phyloP scores from a whole-genome alignment of 2,329 filamentous ascomycete genomes.

The Neurospora sp. region DNA sequence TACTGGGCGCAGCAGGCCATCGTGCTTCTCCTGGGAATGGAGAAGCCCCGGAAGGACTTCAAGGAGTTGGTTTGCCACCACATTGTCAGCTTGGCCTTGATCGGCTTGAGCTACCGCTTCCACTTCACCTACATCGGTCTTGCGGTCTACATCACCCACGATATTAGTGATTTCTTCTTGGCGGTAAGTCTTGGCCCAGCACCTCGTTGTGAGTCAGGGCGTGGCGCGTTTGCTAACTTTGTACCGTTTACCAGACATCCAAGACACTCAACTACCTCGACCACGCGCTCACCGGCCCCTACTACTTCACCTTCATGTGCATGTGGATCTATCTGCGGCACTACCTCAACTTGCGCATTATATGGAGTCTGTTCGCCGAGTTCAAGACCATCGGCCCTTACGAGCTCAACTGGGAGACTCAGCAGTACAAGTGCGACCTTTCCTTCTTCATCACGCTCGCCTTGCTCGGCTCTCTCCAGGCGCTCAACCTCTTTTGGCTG shows the following conservation, averaged over 20 bases:
- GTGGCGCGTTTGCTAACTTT: conserved; percentile 11
- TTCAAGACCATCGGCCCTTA: conserved; percentile 67
- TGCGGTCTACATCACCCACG: conserved; percentile 88
- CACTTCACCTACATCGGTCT: conserved; percentile 95
- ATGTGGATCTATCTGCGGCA: conserved; percentile 88
- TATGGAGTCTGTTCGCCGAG: conserved; percentile 65
- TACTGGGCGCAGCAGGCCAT: conserved; percentile 96
- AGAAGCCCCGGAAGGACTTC: conserved; percentile 92
- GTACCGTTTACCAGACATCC: conserved; percentile 50
- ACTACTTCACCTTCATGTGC: conserved; percentile 72
- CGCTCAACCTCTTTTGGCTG: conserved; percentile 73
- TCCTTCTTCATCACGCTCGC: conserved; percentile 56
- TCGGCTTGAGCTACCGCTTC: conserved; percentile 82
- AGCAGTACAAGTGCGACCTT: conserved; percentile 68
- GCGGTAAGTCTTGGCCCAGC: conserved; percentile 48
- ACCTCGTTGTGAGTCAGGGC: neutral
- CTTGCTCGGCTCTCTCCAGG: conserved; percentile 58
- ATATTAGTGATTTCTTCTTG: conserved; percentile 92
- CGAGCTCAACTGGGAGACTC: conserved; percentile 63
- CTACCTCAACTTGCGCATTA: conserved; percentile 68
- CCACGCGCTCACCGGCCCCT: conserved; percentile 65
- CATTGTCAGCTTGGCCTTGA: conserved; percentile 76
- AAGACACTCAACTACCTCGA: conserved; percentile 90
- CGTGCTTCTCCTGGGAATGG: conserved; percentile 73
- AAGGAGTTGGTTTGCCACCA: conserved; percentile 89